A percentile compares a stretch with the other conserved stretches of the same genome.
These are phyloP conservation scores for Colletotrichum tamarilloi DNA, from an alignment of 2,329 filamentous ascomycete genomes.

Conservation along the genomic window DNA sequence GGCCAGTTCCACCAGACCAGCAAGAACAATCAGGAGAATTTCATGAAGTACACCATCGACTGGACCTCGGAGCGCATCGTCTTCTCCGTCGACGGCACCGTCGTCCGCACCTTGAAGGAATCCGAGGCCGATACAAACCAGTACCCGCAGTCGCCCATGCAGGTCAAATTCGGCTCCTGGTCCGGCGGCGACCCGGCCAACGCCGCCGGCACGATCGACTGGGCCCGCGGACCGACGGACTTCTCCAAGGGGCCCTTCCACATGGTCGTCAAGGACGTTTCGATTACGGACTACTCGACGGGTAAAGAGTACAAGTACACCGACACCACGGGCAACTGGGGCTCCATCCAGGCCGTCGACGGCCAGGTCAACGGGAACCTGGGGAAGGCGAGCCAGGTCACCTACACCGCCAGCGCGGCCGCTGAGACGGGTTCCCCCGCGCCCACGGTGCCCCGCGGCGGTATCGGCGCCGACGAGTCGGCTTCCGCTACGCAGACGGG, in stretches of 20 bases:
- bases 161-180: conserved; percentile 93
- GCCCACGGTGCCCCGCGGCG: conserved; percentile 76
- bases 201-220: conserved; percentile 82
- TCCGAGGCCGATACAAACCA: conserved; percentile 76
- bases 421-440: conserved; percentile 70
- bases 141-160: conserved; percentile 97
- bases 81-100: conserved; percentile 84
- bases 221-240: conserved; percentile 88
- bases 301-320: conserved; percentile 86
- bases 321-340: conserved; percentile 81
- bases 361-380: conserved; percentile 79
- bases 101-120: conserved; percentile 80
- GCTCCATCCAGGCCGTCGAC: conserved; percentile 83
- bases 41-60: conserved; percentile 89
- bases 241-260: conserved; percentile 85
- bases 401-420: conserved; percentile 68
- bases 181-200: conserved; percentile 89
- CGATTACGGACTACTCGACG: conserved; percentile 91
- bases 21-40: conserved; percentile 75
- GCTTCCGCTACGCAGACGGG: conserved; percentile 67
- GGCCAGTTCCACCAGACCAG: conserved; percentile 80
- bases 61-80: conserved; percentile 89
- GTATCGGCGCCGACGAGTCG: conserved; percentile 68
- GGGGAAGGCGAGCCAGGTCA: conserved; percentile 62
- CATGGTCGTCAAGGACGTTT: conserved; percentile 83